A percentile compares a stretch with the other conserved stretches of the same genome.
Evolutionary conservation across 768 basidiomycete genomes (phyloP).

Genomic region (Lentinula sp.): DNA sequence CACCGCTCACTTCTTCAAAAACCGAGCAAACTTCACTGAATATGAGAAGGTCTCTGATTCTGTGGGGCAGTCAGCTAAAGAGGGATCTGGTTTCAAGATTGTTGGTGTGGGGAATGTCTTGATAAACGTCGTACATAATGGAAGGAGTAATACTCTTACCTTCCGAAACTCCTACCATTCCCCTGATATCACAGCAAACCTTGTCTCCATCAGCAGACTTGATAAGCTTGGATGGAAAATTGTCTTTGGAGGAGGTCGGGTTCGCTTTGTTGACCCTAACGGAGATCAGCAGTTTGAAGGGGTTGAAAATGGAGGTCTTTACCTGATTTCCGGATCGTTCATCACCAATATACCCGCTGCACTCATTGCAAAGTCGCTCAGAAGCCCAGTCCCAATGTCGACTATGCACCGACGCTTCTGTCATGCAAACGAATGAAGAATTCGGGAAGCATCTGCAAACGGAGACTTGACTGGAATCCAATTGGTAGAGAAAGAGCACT

Average conservation of each 20-base stretch:
- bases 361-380: background rate
- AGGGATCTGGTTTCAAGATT: slow-evolving; percentile 1
- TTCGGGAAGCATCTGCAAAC: background rate
- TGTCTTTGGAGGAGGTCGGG: background rate
- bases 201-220: slow-evolving; percentile 8
- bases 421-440: background rate
- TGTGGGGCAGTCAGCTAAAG: background rate
- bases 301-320: background rate
- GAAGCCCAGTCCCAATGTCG: background rate
- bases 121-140: background rate
- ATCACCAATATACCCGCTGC: background rate
- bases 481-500: background rate
- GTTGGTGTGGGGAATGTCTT: slow-evolving; percentile 4
- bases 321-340: background rate
- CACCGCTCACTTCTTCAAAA: too few relatives aligned
- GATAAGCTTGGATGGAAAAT: background rate
- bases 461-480: background rate
- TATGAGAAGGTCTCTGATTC: background rate
- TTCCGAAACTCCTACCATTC: slow-evolving; percentile 10
- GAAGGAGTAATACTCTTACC: background rate
- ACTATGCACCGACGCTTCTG: slow-evolving; percentile 5
- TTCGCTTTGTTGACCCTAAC: background rate
- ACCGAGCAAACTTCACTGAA: background rate
- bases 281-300: background rate
- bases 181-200: slow-evolving; percentile 9